These are phyloP conservation scores for Teratosphaeria epicoccoides DNA, from an alignment of 2,329 filamentous ascomycete genomes.

Conservation along the genomic window DNA sequence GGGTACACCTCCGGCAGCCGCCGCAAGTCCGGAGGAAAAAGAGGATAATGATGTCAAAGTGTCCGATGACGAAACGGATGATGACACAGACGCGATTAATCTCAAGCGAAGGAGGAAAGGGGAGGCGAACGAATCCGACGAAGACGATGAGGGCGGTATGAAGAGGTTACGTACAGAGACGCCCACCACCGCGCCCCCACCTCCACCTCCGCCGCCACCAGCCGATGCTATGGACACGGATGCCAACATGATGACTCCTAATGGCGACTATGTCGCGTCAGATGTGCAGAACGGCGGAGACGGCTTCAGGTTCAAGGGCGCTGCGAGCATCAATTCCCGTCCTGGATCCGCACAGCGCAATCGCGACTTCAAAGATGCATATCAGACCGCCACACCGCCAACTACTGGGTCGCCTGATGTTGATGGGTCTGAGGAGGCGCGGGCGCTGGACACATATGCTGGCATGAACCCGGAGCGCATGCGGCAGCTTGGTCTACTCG, in stretches of 20 bases:
- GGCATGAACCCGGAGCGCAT: constrained; percentile 28
- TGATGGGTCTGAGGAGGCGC: constrained; percentile 22
- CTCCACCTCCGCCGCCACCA: constrained; percentile 33
- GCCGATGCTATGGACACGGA: constrained; percentile 22
- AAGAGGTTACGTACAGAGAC: constrained; percentile 24
- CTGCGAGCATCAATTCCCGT: constrained; percentile 5
- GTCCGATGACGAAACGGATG: constrained; percentile 21
- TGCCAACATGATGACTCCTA: constrained; percentile 11
- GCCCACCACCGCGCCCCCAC: constrained; percentile 14
- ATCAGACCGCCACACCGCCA: constrained; percentile 37
- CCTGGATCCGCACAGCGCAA: constrained; percentile 9
- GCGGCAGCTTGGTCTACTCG: constrained; percentile 23
- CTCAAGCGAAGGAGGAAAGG: constrained; percentile 20
- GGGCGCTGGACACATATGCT: constrained; percentile 17
- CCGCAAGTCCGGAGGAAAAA: constrained; percentile 10
- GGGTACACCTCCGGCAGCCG: constrained; percentile 18
- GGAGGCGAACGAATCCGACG: constrained; percentile 21
- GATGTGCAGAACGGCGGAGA: constrained; percentile 5
- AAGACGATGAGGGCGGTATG: constrained; percentile 19
- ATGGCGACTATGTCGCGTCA: constrained; percentile 19
- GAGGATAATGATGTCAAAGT: constrained; percentile 14
- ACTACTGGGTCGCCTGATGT: constrained; percentile 27
- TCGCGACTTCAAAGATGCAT: constrained; percentile 15
- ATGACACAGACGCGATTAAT: constrained; percentile 12
- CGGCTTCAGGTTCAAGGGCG: constrained; percentile 20